Percentiles rank a stretch among this genome's conserved stretches.
Conservation (phyloP, 1,284 basidiomycete species). For the Ustilago crameri region DNA sequence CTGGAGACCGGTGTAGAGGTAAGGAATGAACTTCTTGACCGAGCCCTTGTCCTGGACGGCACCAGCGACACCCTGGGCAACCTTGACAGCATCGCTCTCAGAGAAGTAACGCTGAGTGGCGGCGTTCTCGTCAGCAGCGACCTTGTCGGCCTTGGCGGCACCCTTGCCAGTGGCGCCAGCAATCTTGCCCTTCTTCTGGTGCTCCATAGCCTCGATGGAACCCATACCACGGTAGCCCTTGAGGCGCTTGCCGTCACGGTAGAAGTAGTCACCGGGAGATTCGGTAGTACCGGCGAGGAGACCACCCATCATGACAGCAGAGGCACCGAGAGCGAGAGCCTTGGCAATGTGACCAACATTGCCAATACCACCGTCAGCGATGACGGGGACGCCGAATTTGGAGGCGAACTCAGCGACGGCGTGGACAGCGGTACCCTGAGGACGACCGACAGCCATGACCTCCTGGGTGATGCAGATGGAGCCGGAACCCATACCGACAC, state of each 20-base stretch:
- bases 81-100: constrained; percentile 92
- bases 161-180: constrained; percentile 69
- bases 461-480: constrained; percentile 99
- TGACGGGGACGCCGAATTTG: constrained; percentile 94
- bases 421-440: constrained; percentile 95
- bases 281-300: constrained; percentile 95
- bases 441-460: constrained; percentile 99
- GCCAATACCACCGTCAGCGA: constrained; percentile 95
- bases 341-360: constrained; percentile 99
- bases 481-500: constrained; percentile 96
- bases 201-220: constrained; percentile 71
- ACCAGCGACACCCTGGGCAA: constrained; percentile 90
- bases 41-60: constrained; percentile 98
- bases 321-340: constrained; percentile 90
- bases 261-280: constrained; percentile 98
- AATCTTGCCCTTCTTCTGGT: constrained; percentile 61
- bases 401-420: constrained; percentile 92
- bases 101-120: constrained; percentile 98
- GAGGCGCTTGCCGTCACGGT: constrained; percentile 97
- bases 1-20: constrained; percentile 90
- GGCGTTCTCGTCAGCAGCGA: constrained; percentile 76
- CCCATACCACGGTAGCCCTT: constrained; percentile 99
- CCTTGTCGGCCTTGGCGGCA: constrained; percentile 71
- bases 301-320: constrained; percentile 98
- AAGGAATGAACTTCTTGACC: constrained; percentile 85